Percentiles rank a stretch among this genome's conserved stretches.
Conservation (phyloP, 75 land plant species). For the Sequoia sempervirens region DNA sequence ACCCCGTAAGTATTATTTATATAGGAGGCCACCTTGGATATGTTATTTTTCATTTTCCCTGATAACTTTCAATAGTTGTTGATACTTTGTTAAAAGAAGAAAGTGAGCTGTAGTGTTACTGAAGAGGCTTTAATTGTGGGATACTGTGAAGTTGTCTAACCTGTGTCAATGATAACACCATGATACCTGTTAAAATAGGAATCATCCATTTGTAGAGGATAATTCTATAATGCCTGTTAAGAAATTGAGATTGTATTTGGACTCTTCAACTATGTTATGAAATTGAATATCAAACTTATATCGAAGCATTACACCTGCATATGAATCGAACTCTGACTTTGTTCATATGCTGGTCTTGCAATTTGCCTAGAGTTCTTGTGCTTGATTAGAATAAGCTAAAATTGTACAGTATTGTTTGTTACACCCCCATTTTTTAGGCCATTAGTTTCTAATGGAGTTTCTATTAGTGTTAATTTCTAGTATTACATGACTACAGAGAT, state of each 20-base stretch:
- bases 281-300: too few relatives aligned
- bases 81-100: neutral
- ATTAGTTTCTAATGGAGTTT: neutral
- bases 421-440: neutral
- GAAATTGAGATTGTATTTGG: neutral
- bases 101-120: neutral
- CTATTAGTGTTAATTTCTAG: neutral
- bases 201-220: neutral
- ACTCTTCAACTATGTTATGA: too few relatives aligned
- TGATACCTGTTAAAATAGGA: neutral
- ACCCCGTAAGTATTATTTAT: slow-evolving; percentile 59
- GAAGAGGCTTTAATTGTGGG: neutral
- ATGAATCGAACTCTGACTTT: too few relatives aligned
- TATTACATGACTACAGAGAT: neutral
- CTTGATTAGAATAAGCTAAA: neutral
- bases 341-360: too few relatives aligned
- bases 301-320: too few relatives aligned
- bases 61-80: neutral
- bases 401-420: neutral
- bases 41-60: neutral
- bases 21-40: neutral
- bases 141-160: neutral
- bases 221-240: neutral
- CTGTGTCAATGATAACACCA: neutral
- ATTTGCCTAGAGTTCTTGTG: too few relatives aligned